phyloP scores from a whole-genome alignment of 805 yeast species.

The Kazachstania africana region DNA sequence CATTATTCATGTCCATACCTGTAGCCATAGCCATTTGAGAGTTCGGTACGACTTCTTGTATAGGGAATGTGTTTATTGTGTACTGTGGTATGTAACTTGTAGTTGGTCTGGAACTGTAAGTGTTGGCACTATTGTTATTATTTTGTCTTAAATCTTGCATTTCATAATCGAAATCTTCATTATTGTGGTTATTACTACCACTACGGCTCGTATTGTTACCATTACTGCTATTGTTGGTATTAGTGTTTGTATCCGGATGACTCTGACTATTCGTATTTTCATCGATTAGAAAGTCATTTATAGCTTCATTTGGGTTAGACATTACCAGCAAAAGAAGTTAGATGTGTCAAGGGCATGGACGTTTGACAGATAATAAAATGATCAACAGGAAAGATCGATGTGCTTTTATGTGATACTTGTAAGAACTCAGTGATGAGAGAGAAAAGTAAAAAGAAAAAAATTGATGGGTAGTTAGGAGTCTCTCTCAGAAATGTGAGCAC shows the following conservation, averaged over 20 bases:
- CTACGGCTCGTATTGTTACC: background rate
- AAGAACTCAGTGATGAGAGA: too few relatives aligned
- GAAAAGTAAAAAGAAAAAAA: too few relatives aligned
- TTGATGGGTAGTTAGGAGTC: too few relatives aligned
- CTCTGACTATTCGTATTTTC: too few relatives aligned
- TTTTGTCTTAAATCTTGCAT: constrained; percentile 11
- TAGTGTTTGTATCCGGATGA: too few relatives aligned
- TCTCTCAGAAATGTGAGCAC: too few relatives aligned
- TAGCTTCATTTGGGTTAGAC: background rate
- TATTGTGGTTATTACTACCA: background rate
- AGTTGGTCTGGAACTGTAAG: background rate
- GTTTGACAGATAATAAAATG: too few relatives aligned
- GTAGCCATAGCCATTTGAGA: constrained; percentile 3
- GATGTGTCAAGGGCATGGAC: too few relatives aligned
- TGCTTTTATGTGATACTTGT: too few relatives aligned
- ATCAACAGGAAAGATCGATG: too few relatives aligned
- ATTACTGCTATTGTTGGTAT: too few relatives aligned
- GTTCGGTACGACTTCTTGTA: constrained; percentile 22
- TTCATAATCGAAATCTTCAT: constrained; percentile 9
- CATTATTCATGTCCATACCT: background rate
- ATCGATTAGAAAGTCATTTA: background rate
- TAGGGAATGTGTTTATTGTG: constrained; percentile 8
- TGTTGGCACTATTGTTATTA: too few relatives aligned
- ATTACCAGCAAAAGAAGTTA: background rate
- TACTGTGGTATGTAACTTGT: constrained; percentile 15